Base-by-base conservation (phyloP, 495 filamentous ascomycete species). In the Bathelium albidoporum region DNA sequence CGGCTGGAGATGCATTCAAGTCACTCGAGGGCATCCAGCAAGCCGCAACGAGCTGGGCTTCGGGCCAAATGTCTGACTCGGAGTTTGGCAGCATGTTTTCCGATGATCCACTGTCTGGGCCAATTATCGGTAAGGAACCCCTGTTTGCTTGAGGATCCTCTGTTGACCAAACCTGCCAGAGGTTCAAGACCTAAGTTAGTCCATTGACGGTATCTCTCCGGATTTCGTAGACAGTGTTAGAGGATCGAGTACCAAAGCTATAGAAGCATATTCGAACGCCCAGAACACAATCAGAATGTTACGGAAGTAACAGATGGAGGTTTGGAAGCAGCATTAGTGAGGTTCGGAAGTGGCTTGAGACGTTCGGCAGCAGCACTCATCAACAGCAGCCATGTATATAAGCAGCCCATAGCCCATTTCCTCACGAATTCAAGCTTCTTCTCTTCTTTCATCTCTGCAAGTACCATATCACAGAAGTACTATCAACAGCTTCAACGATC, bases 41-140 rank as follows among this genome's bases (percentile, higher is more conserved):
- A 55, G 49, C 24, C 5, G 49, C 1, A 77, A 68, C 63, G 73
- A 67, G 1, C 71, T 80, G 28, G 73, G 71, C 20, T 72, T 76
- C 28, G 75, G 76, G 60, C 73, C 71, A 28, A 76, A 77, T 60
- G 49, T 55, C 24, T 10, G 49, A 55, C 29, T 12, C 49, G 20
- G 49, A 55, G 9, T 55, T 29, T 29, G 24, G 49, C 9, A 49
- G 43, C n/a, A 49, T 49, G 43, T n/a, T 49, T 3, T 20, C 43
- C 3, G 18, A 49, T n/a, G 43, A 49, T 49, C 18, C 18, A 18
- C 20, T 18, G 4, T 10, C 43, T 20, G 43, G 43, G 4, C 43
- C 43, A 10, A 20, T 20, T 49, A n/a, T n/a, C 5, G 18, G 43
- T 49, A 49, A 49, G 43, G 36, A 41, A 7, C 43, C 20, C 18